phyloP scores from a whole-genome alignment of 495 filamentous ascomycete genomes.

The Opeltia flavorubescens region DNA sequence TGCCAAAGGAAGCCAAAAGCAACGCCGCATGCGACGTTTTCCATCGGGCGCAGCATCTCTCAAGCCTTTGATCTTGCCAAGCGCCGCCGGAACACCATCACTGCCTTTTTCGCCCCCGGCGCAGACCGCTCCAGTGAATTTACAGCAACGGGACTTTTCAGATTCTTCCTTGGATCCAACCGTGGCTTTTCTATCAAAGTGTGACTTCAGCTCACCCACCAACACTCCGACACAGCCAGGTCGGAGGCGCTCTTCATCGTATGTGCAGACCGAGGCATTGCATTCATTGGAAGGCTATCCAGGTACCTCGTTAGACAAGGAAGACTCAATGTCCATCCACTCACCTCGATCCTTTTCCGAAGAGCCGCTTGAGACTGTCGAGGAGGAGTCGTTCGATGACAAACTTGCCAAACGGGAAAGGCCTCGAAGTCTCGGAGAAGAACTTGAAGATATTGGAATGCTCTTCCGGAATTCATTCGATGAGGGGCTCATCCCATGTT shows the following conservation, averaged over 20 bases:
- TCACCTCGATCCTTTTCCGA: not conserved
- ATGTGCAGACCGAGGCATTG: constrained; percentile 17
- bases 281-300: constrained; percentile 17
- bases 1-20: constrained; percentile 6
- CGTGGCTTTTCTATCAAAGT: constrained; percentile 10
- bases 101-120: constrained; percentile 18
- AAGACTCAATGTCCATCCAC: not conserved
- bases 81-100: constrained; percentile 8
- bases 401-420: constrained; percentile 2
- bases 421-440: constrained; percentile 12
- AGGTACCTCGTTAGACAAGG: not conserved
- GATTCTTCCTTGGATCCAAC: constrained; percentile 11
- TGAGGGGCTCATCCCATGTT: constrained; percentile 2
- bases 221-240: constrained; percentile 10
- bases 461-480: not conserved
- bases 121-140: constrained; percentile 6
- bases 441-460: constrained; percentile 10
- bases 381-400: constrained; percentile 6
- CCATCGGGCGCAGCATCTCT: constrained; percentile 22
- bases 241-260: constrained; percentile 5
- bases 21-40: constrained; percentile 25
- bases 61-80: constrained; percentile 24
- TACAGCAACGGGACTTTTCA: constrained; percentile 6
- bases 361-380: constrained; percentile 8
- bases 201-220: constrained; percentile 6